Conservation (phyloP, 192 early-diverging fungal species). For the Gonapodya prolifera region DNA sequence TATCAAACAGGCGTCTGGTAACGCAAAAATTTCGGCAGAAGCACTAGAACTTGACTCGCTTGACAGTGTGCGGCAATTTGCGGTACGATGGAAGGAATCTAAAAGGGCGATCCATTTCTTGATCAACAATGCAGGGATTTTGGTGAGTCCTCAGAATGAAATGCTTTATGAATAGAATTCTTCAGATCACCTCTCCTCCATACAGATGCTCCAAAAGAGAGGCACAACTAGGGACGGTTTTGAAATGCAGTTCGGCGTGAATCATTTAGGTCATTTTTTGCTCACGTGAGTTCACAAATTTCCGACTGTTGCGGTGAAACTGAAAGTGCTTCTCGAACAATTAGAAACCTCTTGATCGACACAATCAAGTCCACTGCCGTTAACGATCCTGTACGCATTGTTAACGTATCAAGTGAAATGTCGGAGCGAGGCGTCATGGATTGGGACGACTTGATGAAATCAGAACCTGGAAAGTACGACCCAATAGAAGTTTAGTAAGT, state of each 20-base stretch:
- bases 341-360: neutral
- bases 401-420: neutral
- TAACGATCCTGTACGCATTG: neutral
- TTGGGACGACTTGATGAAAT: neutral
- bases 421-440: neutral
- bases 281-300: slow-evolving; percentile 1
- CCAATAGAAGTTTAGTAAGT: neutral
- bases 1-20: slow-evolving; percentile 4
- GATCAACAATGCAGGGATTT: slow-evolving; percentile 14
- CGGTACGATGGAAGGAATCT: slow-evolving; percentile 12
- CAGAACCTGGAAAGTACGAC: neutral
- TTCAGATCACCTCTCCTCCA: slow-evolving; percentile 4
- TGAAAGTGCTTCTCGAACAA: neutral
- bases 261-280: slow-evolving; percentile 32
- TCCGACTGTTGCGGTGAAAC: no score
- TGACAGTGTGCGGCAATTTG: slow-evolving; percentile 21
- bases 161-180: neutral
- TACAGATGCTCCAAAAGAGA: neutral
- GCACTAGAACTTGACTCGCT: slow-evolving; percentile 20
- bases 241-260: slow-evolving; percentile 41
- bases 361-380: neutral
- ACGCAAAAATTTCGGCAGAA: slow-evolving; percentile 9
- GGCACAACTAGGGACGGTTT: slow-evolving; percentile 31
- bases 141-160: neutral
- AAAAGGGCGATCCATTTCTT: slow-evolving; percentile 15